Conservation (phyloP, 345 rosid genomes). For the Raphanus raphanistrum region DNA sequence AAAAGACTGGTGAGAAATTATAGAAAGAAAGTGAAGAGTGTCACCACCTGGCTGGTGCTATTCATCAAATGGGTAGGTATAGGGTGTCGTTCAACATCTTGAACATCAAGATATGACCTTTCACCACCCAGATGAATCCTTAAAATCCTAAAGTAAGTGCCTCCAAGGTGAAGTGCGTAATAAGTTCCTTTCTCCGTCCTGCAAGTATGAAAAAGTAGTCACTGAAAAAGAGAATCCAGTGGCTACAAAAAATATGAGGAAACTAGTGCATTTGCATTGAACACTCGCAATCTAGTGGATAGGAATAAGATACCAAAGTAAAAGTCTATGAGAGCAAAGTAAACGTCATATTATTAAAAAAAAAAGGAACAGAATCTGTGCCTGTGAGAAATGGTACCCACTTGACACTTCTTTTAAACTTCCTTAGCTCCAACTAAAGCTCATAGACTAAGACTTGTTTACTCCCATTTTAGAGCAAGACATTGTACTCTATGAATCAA, state of each 20-base stretch:
- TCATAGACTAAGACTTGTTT: slow-evolving; percentile 9
- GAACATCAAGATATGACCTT: slow-evolving; percentile 59
- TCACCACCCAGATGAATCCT: slow-evolving; percentile 80
- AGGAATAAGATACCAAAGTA: slow-evolving; percentile 41
- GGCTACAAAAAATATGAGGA: slow-evolving; percentile 21
- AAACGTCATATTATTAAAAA: slow-evolving; percentile 16
- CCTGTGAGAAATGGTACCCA: slow-evolving; percentile 36
- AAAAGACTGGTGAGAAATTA: background rate
- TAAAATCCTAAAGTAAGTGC: slow-evolving; percentile 83
- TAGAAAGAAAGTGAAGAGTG: background rate
- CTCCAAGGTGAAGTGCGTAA: slow-evolving; percentile 92
- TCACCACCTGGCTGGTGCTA: slow-evolving; percentile 70
- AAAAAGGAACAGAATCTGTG: slow-evolving; percentile 26
- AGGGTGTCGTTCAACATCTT: slow-evolving; percentile 60
- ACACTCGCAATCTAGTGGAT: slow-evolving; percentile 34
- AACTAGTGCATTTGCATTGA: slow-evolving; percentile 8
- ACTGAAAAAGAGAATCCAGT: slow-evolving; percentile 26
- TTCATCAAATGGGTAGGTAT: slow-evolving; percentile 73
- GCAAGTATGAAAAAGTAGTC: slow-evolving; percentile 40
- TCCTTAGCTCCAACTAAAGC: slow-evolving; percentile 31
- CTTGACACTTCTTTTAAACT: slow-evolving; percentile 15
- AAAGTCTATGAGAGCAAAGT: slow-evolving; percentile 24
- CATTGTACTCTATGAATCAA: background rate
- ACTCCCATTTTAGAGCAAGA: background rate
- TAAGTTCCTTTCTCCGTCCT: slow-evolving; percentile 86